phyloP scores from a whole-genome alignment of 1,284 basidiomycete species.

The Ceratobasidium theobromae region DNA sequence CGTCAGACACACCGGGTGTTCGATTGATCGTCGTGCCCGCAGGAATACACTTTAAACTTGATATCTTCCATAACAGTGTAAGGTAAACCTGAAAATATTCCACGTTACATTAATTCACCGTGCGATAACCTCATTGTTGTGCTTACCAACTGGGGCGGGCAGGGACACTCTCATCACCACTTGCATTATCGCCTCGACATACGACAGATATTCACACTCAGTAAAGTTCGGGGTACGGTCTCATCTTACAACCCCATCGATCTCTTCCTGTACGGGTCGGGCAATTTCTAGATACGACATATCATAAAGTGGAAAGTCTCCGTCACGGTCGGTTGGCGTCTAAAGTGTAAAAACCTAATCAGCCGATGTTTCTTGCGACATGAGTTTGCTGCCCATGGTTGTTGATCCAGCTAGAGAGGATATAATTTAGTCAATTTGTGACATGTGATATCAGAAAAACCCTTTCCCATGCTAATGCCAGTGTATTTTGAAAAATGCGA shows the following conservation, averaged over 20 bases:
- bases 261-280: neutral
- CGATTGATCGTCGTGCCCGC: neutral
- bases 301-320: neutral
- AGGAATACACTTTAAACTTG: neutral
- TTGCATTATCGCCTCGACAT: constrained; percentile 42
- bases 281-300: constrained; percentile 10
- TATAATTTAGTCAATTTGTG: neutral
- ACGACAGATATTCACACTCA: constrained; percentile 41
- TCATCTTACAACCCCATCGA: neutral
- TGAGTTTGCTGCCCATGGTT: neutral
- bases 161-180: constrained; percentile 43
- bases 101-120: neutral
- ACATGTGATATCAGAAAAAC: too few relatives aligned
- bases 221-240: constrained; percentile 35
- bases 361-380: neutral
- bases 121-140: neutral
- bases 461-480: too few relatives aligned
- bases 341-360: neutral
- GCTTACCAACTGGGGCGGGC: constrained; percentile 37
- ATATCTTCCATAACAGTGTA: neutral
- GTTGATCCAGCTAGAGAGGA: neutral
- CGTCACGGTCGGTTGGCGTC: too few relatives aligned
- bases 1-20: constrained; percentile 1
- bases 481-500: too few relatives aligned
- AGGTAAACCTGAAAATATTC: neutral